A percentile compares a stretch with the other conserved stretches of the same genome.
Conservation (phyloP, 1,139 yeast species). For the Debaryomycetaceae sp. region DNA sequence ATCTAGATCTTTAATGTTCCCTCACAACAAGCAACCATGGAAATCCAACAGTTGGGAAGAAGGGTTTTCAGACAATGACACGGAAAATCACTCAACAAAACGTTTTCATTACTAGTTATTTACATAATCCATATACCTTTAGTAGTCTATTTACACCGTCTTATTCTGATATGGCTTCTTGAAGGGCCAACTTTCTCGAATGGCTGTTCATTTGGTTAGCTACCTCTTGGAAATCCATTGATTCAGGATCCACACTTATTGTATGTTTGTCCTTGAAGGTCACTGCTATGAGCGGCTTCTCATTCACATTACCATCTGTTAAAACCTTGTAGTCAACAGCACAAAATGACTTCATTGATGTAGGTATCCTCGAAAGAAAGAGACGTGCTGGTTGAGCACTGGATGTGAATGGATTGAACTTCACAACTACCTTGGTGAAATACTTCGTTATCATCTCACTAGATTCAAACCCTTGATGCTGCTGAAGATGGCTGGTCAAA, state of each 20-base stretch:
- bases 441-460: constrained; percentile 77
- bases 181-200: constrained; percentile 63
- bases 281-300: constrained; percentile 62
- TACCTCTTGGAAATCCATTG: constrained; percentile 51
- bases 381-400: constrained; percentile 82
- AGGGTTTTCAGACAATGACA: too few species aligned
- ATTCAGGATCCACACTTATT: constrained; percentile 64
- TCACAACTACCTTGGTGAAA: constrained; percentile 72
- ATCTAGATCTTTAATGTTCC: too few species aligned
- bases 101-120: not conserved
- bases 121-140: not conserved
- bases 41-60: too few species aligned
- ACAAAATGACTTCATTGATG: constrained; percentile 52
- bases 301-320: constrained; percentile 33
- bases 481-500: too few species aligned
- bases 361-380: constrained; percentile 78
- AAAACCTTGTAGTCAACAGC: constrained; percentile 54
- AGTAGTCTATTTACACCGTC: not conserved
- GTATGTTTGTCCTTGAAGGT: constrained; percentile 78
- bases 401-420: constrained; percentile 71
- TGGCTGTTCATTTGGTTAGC: constrained; percentile 61
- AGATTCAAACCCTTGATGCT: not conserved
- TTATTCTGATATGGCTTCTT: constrained; percentile 52
- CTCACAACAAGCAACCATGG: too few species aligned
- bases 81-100: not conserved